Evolutionary conservation across 805 yeast species (phyloP).

Genomic region (Ogataea wickerhamii): DNA sequence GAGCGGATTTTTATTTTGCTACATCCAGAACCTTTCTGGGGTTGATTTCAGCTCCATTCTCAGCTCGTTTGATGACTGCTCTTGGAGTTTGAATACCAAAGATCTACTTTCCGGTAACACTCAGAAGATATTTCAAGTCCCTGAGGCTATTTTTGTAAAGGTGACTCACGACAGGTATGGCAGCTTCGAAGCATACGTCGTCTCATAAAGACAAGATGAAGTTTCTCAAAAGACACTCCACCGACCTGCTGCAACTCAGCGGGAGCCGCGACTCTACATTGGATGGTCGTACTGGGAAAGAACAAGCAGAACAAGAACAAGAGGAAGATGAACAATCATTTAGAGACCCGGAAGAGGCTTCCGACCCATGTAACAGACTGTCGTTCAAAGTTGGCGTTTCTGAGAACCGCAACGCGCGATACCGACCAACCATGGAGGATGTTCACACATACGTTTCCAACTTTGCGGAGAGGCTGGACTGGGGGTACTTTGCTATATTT

Average conservation of each 20-base stretch:
- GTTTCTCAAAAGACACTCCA: conserved; percentile 23
- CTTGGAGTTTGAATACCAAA: no score
- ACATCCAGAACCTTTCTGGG: no score
- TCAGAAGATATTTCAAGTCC: no score
- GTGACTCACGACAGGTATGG: conserved; percentile 2
- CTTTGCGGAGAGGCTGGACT: conserved; percentile 84
- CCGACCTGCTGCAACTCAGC: conserved; percentile 16
- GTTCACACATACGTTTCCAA: conserved; percentile 91
- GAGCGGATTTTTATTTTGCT: no score
- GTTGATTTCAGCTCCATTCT: no score
- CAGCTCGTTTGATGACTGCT: no score
- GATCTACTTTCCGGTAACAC: no score
- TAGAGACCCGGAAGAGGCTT: background rate
- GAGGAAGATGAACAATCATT: background rate
- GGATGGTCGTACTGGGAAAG: conserved; percentile 3
- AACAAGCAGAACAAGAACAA: conserved; percentile 3
- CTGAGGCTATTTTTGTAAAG: no score
- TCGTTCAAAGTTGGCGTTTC: conserved; percentile 86
- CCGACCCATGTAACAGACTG: conserved; percentile 48
- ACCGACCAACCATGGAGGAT: conserved; percentile 91
- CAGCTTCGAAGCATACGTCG: conserved; percentile 12
- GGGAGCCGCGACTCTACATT: conserved; percentile 4
- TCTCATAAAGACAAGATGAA: conserved; percentile 22
- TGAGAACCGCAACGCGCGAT: conserved; percentile 80
- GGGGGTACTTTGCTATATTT: conserved; percentile 94